Conservation (phyloP, 2,329 filamentous ascomycete genomes). For the Venturia effusa region DNA sequence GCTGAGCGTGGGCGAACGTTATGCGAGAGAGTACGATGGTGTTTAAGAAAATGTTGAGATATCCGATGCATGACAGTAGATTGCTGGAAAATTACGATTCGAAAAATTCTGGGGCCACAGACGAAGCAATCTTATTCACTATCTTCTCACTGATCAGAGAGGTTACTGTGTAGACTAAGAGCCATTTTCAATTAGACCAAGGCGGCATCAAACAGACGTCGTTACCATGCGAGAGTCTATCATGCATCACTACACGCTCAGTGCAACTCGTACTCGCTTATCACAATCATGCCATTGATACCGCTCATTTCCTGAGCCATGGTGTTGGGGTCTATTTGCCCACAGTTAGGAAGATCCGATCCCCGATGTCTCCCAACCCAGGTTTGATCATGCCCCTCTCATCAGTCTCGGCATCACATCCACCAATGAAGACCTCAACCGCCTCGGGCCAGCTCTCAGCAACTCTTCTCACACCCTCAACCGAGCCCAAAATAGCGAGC, state of each 20-base stretch:
- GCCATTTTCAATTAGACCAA: no score
- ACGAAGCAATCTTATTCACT: no score
- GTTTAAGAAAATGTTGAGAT: no score
- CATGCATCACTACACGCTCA: neutral
- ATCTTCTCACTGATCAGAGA: no score
- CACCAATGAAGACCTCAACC: conserved; percentile 73
- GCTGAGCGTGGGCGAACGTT: no score
- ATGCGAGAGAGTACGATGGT: no score
- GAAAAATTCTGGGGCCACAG: no score
- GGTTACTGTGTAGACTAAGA: no score
- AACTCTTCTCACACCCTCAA: conserved; percentile 58
- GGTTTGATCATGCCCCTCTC: conserved; percentile 82
- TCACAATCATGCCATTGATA: neutral
- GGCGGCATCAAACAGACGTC: no score
- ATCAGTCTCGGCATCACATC: conserved; percentile 63
- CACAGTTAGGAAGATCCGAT: conserved; percentile 78
- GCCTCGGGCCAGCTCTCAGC: conserved; percentile 68
- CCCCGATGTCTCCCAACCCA: conserved; percentile 81
- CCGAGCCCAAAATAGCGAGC: conserved; percentile 62
- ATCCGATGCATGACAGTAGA: no score
- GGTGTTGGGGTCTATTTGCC: conserved; percentile 51
- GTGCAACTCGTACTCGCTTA: neutral
- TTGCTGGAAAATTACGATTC: no score
- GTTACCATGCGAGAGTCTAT: no score
- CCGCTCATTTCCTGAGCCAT: neutral